Base-by-base conservation (phyloP, 2,329 filamentous ascomycete species). In the Penicillium sumatraense region DNA sequence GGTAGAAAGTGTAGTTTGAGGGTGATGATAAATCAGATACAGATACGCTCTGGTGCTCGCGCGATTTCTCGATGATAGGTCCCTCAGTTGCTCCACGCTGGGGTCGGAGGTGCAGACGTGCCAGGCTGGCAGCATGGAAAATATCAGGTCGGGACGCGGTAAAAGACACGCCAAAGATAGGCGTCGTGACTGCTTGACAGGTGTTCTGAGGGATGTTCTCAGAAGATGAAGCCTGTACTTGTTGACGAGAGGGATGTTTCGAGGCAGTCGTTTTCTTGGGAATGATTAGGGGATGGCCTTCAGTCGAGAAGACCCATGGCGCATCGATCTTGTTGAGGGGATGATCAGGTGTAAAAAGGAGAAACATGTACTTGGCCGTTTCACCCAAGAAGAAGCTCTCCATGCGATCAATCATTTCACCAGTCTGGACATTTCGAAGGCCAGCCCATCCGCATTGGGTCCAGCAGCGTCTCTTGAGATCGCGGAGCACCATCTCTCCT, bases 321-420 rank as follows among this genome's bases (percentile, higher is more conserved):
- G 88, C 87, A 73, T 98, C 95, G 35, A 96, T 78, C 18, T 86
- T 87, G 73, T 98, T 98, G 38, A 99, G 78, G 0, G 93, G 91
- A 74, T 98, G 95, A 13, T 87, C 83, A 4, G 87, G 83, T 62
- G 96, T 90, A 72, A 96, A 98, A 2, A 98, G 84, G 51, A 99
- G 79, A 72, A 96, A 98, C 59, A 99, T 80, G 72, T 99, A 99
- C 74, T 98, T 97, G 41, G 91, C 88, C 1, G 95, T 99, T 75
- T 99, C 95, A 13, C 95, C 93, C 1, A 99, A 82, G 68, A 98
- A 98, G 81, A 98, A 99, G 71, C 93, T 98, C 75, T 99, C 95
- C 95, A 98, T 98, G 29, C 95, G 89, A 71, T 99, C 93, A 64
- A 86, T 90, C 74, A 91, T 86, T 75, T 97, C 91, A 3, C 93